These are phyloP conservation scores for Selaginella tamariscina DNA, from an alignment of 75 land plant species.

Conservation along the genomic window DNA sequence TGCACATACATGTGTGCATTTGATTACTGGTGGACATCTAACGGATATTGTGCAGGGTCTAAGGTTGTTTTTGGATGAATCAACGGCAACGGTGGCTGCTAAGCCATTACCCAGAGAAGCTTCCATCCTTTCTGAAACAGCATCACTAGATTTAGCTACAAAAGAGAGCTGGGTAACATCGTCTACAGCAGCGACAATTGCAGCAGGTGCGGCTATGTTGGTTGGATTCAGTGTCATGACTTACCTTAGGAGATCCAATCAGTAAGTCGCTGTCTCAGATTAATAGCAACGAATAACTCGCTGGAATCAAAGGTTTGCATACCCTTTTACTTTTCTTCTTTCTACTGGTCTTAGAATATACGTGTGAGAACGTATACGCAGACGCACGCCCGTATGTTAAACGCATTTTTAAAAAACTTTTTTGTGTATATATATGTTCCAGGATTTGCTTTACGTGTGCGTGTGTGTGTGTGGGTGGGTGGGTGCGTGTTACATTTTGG, in stretches of 20 bases:
- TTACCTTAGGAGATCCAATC: slow-evolving; percentile 37
- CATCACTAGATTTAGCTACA: slow-evolving; percentile 1
- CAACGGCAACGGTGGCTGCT: slow-evolving; percentile 3
- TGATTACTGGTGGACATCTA: slow-evolving; percentile 2
- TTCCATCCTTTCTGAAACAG: neutral
- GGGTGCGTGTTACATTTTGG: too few species aligned
- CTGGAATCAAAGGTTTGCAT: too few species aligned
- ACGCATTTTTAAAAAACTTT: too few species aligned
- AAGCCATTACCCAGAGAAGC: neutral
- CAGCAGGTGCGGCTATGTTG: slow-evolving; percentile 56
- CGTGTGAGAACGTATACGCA: too few species aligned
- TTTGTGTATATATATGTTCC: too few species aligned
- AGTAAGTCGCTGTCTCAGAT: neutral
- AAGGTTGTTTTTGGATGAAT: slow-evolving; percentile 46
- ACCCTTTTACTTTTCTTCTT: too few species aligned
- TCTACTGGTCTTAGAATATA: too few species aligned
- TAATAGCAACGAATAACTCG: neutral
- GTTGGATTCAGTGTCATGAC: slow-evolving; percentile 55
- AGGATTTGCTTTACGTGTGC: too few species aligned
- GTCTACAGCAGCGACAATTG: slow-evolving; percentile 32
- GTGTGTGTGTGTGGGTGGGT: too few species aligned
- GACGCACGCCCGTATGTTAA: too few species aligned
- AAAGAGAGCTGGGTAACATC: slow-evolving; percentile 42
- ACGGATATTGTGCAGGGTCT: slow-evolving; percentile 34
- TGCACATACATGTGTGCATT: too few species aligned